Evolutionary conservation across 495 filamentous ascomycete species (phyloP).

Genomic region (Eremomyces bilateralis): DNA sequence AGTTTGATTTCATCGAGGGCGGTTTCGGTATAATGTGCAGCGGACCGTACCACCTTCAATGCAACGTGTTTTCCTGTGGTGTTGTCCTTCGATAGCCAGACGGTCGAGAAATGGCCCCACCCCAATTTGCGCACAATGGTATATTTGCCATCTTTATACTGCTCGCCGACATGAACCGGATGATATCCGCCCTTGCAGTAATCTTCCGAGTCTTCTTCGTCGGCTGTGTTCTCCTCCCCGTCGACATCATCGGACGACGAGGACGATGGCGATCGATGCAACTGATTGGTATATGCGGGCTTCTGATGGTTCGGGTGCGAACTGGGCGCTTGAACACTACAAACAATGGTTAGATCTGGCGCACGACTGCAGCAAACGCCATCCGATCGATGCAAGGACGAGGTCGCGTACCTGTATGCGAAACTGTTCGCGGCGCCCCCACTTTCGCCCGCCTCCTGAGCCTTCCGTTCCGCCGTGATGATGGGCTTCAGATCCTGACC

Average conservation of each 20-base stretch:
- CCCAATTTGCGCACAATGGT: constrained; percentile 91
- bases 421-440: constrained; percentile 11
- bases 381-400: neutral
- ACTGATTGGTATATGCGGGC: constrained; percentile 22
- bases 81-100: constrained; percentile 91
- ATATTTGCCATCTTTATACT: constrained; percentile 95
- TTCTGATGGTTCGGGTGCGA: constrained; percentile 28
- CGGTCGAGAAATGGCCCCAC: constrained; percentile 97
- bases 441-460: constrained; percentile 20
- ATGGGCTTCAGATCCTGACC: constrained; percentile 21
- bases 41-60: constrained; percentile 90
- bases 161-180: constrained; percentile 78
- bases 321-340: constrained; percentile 19
- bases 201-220: constrained; percentile 96
- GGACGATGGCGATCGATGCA: constrained; percentile 56
- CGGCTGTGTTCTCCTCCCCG: constrained; percentile 67
- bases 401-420: constrained; percentile 9
- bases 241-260: constrained; percentile 67
- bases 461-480: constrained; percentile 19
- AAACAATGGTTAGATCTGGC: constrained; percentile 1
- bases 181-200: constrained; percentile 99
- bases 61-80: constrained; percentile 84
- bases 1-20: constrained; percentile 98
- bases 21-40: constrained; percentile 95
- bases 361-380: too few relatives aligned